Evolutionary conservation across 441 rosid genomes (phyloP).

Genomic region (Gossypium lobatum): DNA sequence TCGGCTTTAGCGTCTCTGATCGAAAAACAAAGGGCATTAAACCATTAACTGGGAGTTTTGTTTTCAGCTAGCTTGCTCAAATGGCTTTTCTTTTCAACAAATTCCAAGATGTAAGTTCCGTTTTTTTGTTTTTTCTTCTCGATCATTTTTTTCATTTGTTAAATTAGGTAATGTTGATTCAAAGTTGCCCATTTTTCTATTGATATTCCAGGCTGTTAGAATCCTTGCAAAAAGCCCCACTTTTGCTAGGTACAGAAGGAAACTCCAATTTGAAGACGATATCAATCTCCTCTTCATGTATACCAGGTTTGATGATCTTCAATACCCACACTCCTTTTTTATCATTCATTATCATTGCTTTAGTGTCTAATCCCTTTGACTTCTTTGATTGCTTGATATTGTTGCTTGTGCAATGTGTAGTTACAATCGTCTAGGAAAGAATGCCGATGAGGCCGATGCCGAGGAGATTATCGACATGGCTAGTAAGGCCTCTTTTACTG

Average conservation of each 20-base stretch:
- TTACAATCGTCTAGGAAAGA: constrained; percentile 66
- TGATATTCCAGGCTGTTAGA: constrained; percentile 52
- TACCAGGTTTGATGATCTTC: constrained; percentile 46
- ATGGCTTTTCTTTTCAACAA: constrained; percentile 62
- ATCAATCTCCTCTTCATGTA: constrained; percentile 66
- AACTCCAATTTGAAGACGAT: constrained; percentile 73
- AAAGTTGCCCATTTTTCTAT: not conserved
- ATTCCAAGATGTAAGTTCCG: constrained; percentile 59
- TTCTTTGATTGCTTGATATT: not conserved
- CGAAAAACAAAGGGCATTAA: not conserved
- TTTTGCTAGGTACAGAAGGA: constrained; percentile 62
- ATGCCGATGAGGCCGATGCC: constrained; percentile 71
- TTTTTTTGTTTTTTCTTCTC: not conserved
- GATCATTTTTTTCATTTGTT: not conserved
- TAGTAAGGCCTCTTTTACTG: constrained; percentile 53
- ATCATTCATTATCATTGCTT: not conserved
- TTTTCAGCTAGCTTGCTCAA: constrained; percentile 14
- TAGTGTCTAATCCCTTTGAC: not conserved
- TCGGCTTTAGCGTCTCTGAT: not conserved
- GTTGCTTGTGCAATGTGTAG: constrained; percentile 27
- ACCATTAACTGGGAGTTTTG: not conserved
- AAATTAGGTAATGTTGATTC: not conserved
- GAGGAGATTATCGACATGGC: constrained; percentile 86
- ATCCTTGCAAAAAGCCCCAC: constrained; percentile 62
- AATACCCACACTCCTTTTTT: not conserved